Evolutionary conservation across 2,329 filamentous ascomycete genomes (phyloP).

Genomic region (Graphilbum sp.): DNA sequence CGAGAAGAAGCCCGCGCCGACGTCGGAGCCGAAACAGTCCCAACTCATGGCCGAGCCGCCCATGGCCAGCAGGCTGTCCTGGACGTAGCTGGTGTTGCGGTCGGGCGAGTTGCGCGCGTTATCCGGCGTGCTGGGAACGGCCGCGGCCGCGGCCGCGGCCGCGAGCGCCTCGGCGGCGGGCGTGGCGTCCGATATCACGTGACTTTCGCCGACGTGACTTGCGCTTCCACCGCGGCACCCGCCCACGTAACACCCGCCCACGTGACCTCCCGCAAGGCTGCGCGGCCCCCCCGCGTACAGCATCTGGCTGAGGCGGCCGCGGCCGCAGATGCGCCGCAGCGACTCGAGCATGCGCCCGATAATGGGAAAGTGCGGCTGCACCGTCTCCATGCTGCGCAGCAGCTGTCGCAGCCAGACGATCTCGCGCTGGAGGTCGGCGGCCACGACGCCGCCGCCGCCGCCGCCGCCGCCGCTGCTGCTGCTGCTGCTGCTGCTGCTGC

Average conservation of each 20-base stretch:
- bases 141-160: too few species aligned
- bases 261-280: too few species aligned
- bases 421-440: not conserved
- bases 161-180: too few species aligned
- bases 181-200: too few species aligned
- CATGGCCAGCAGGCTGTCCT: not conserved
- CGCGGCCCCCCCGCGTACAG: too few species aligned
- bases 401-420: constrained; percentile 3
- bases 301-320: not conserved
- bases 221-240: too few species aligned
- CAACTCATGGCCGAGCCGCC: not conserved
- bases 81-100: not conserved
- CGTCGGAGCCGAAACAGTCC: constrained; percentile 1
- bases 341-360: constrained; percentile 5
- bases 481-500: too few species aligned
- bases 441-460: not conserved
- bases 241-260: too few species aligned
- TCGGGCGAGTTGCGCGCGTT: not conserved
- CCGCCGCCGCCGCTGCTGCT: too few species aligned
- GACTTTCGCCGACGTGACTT: too few species aligned
- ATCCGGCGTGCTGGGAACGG: not conserved
- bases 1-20: constrained; percentile 1
- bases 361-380: constrained; percentile 4
- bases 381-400: constrained; percentile 1
- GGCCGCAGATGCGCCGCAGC: constrained; percentile 2